phyloP scores from a whole-genome alignment of 2,329 filamentous ascomycete genomes.

The Pseudogymnoascus sp. region DNA sequence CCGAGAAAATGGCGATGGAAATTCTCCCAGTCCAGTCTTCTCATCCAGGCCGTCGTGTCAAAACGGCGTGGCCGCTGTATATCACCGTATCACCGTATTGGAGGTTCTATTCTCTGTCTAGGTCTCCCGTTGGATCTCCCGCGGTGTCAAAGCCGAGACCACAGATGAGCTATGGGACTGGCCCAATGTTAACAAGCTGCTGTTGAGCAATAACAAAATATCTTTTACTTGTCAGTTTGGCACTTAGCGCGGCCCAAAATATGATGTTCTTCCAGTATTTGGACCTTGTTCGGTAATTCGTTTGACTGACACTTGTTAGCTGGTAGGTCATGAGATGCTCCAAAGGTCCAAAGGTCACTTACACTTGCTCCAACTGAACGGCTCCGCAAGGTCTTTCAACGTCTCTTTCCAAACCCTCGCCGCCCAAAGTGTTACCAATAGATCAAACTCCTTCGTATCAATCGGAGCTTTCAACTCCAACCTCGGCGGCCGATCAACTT shows the following conservation, averaged over 20 bases:
- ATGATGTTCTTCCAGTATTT: not conserved
- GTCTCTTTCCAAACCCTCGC: slow-evolving; percentile 10
- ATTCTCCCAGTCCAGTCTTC: not conserved
- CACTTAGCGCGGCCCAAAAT: not conserved
- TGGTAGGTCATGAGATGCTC: not conserved
- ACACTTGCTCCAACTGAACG: slow-evolving; percentile 2
- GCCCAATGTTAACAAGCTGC: not conserved
- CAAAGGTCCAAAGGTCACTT: not conserved
- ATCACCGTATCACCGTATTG: not conserved
- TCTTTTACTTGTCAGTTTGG: not conserved
- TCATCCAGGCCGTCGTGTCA: not conserved
- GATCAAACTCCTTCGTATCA: not conserved
- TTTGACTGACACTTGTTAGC: not conserved
- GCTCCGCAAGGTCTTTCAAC: not conserved
- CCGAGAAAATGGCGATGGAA: not conserved
- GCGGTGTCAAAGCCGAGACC: not conserved
- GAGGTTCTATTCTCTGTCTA: not conserved
- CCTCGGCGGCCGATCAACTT: slow-evolving; percentile 1
- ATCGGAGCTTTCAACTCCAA: slow-evolving; percentile 3
- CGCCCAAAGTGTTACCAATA: slow-evolving; percentile 8
- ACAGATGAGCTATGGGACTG: not conserved
- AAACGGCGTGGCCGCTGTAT: not conserved
- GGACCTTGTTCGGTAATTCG: not conserved
- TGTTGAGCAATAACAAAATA: not conserved
- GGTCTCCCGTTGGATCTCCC: not conserved